Conservation (phyloP, 768 basidiomycete genomes). For the Lactarius hatsudake region DNA sequence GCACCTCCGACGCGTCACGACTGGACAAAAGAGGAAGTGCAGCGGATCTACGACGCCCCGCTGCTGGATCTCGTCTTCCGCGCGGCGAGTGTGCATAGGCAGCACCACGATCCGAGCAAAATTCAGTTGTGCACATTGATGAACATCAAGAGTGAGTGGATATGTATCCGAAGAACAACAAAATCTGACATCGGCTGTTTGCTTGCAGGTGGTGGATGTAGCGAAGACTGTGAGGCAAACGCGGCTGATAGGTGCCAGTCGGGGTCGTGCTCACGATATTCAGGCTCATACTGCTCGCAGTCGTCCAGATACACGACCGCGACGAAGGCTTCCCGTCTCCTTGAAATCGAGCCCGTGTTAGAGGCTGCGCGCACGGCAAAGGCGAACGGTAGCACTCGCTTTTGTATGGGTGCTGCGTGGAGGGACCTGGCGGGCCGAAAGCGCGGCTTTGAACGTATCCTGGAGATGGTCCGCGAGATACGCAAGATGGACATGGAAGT, state of each 20-base stretch:
- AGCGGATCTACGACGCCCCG: slow-evolving; percentile 80
- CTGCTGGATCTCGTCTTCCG: slow-evolving; percentile 87
- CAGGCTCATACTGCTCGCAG: slow-evolving; percentile 97
- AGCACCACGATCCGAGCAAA: slow-evolving; percentile 83
- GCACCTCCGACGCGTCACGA: slow-evolving; percentile 47
- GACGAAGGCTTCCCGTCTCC: slow-evolving; percentile 82
- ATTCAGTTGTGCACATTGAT: slow-evolving; percentile 96
- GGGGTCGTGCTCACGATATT: slow-evolving; percentile 16
- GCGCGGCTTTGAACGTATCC: slow-evolving; percentile 88
- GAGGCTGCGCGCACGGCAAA: slow-evolving; percentile 92
- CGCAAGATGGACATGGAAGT: slow-evolving; percentile 99
- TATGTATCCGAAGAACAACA: slow-evolving; percentile 20
- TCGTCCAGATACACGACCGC: slow-evolving; percentile 89
- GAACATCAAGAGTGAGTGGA: slow-evolving; percentile 93
- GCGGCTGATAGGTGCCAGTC: slow-evolving; percentile 13
- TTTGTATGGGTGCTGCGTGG: slow-evolving; percentile 99
- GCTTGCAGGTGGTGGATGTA: slow-evolving; percentile 81
- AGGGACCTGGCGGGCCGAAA: slow-evolving; percentile 90
- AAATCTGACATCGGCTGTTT: slow-evolving; percentile 21
- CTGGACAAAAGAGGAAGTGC: slow-evolving; percentile 80
- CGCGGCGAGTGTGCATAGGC: slow-evolving; percentile 80
- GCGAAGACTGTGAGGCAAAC: slow-evolving; percentile 78
- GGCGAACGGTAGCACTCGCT: slow-evolving; percentile 93
- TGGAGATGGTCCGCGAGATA: slow-evolving; percentile 87
- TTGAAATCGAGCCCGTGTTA: slow-evolving; percentile 89